A percentile compares a stretch with the other conserved stretches of the same genome.
These are phyloP conservation scores for Fonsecaea multimorphosa DNA, from an alignment of 2,329 filamentous ascomycete species.

Conservation along the genomic window DNA sequence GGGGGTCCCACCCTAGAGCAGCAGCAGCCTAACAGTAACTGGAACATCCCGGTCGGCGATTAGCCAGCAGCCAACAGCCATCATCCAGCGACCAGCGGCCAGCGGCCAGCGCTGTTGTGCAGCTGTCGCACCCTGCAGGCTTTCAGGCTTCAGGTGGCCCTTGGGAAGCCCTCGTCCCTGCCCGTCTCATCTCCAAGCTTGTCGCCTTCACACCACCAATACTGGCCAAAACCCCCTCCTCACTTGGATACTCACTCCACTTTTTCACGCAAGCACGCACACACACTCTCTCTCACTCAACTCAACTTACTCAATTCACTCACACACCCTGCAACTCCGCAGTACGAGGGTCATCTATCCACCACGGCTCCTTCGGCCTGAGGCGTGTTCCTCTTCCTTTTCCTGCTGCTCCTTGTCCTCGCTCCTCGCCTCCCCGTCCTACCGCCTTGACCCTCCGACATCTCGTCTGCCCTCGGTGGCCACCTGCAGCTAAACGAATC, in stretches of 20 bases:
- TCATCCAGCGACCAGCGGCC: neutral
- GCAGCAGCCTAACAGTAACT: conserved; percentile 5
- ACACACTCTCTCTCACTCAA: neutral
- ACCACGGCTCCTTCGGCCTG: conserved; percentile 15
- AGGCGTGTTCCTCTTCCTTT: conserved; percentile 6
- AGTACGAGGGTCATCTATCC: conserved; percentile 12
- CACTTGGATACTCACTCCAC: conserved; percentile 13
- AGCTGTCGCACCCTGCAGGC: neutral
- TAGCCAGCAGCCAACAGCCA: neutral
- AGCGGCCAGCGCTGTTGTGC: neutral
- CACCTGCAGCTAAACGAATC: conserved; percentile 28
- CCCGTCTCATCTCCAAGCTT: neutral
- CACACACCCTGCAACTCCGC: neutral
- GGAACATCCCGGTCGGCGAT: conserved; percentile 3
- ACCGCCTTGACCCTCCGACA: conserved; percentile 4
- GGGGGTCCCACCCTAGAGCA: conserved; percentile 2
- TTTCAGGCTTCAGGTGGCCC: conserved; percentile 1
- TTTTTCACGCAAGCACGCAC: neutral
- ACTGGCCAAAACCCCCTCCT: conserved; percentile 10
- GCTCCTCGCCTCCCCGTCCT: conserved; percentile 6
- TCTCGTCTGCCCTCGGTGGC: conserved; percentile 8
- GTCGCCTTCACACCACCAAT: conserved; percentile 9
- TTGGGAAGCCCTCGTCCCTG: neutral
- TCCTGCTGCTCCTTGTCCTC: neutral
- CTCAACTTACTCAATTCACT: neutral